phyloP scores from a whole-genome alignment of 2,329 filamentous ascomycete species.

The Plectosphaerella plurivora region DNA sequence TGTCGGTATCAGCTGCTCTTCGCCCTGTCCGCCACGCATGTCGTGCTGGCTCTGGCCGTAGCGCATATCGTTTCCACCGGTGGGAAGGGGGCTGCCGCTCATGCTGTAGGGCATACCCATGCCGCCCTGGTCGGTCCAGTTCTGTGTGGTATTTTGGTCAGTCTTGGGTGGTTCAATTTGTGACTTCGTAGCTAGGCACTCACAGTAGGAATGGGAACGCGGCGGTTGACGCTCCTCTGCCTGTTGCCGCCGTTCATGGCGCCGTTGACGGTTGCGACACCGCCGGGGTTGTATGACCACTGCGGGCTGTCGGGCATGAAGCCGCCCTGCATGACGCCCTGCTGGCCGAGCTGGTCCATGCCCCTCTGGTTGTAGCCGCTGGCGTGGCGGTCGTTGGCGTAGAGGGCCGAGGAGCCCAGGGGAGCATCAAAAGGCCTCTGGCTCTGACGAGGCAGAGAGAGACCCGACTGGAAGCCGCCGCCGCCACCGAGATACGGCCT shows the following conservation, averaged over 20 bases:
- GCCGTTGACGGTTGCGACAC: conserved; percentile 58
- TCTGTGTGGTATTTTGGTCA: conserved; percentile 24
- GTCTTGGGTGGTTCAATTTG: neutral
- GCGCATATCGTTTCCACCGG: conserved; percentile 31
- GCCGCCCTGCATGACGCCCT: conserved; percentile 33
- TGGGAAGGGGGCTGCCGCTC: conserved; percentile 29
- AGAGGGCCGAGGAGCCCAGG: conserved; percentile 60
- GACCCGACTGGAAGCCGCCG: conserved; percentile 19
- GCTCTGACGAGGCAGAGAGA: conserved; percentile 42
- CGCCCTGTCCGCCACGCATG: conserved; percentile 39
- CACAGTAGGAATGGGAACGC: conserved; percentile 69
- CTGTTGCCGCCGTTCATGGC: conserved; percentile 62
- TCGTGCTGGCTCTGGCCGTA: conserved; percentile 22
- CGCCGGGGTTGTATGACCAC: conserved; percentile 71
- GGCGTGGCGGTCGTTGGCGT: conserved; percentile 64
- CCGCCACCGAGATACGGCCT: conserved; percentile 53
- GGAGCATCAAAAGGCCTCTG: conserved; percentile 77
- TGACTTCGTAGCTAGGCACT: conserved; percentile 28
- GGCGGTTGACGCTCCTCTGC: conserved; percentile 48
- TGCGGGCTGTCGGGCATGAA: conserved; percentile 66
- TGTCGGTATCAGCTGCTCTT: conserved; percentile 92
- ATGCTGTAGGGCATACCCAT: conserved; percentile 36
- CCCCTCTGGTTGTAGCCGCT: conserved; percentile 55
- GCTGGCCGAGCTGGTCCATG: conserved; percentile 41
- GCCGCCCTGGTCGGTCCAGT: conserved; percentile 44